Evolutionary conservation across 2,329 filamentous ascomycete species (phyloP).

Genomic region (Hymenoscyphus occultus): DNA sequence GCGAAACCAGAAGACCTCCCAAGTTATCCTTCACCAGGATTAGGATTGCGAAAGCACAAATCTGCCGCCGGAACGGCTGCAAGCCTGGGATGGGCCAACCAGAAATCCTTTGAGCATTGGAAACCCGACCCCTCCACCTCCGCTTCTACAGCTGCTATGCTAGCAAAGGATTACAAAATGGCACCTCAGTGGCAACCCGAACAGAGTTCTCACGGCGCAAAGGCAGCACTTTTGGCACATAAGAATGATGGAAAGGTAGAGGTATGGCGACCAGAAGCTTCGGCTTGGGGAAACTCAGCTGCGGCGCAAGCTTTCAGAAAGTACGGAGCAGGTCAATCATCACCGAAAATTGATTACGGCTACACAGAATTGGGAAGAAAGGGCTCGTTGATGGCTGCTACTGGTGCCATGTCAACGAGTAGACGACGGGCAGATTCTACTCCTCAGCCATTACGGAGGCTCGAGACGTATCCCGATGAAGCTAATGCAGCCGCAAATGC

Average conservation of each 20-base stretch:
- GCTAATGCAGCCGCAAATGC: slow-evolving; percentile 64
- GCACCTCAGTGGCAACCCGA: slow-evolving; percentile 58
- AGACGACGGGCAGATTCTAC: slow-evolving; percentile 61
- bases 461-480: slow-evolving; percentile 52
- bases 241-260: slow-evolving; percentile 50
- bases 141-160: slow-evolving; percentile 56
- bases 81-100: slow-evolving; percentile 68
- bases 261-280: slow-evolving; percentile 48
- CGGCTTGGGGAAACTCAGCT: slow-evolving; percentile 58
- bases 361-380: slow-evolving; percentile 52
- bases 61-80: slow-evolving; percentile 72
- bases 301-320: slow-evolving; percentile 65
- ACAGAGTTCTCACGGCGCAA: slow-evolving; percentile 63
- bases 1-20: slow-evolving; percentile 71
- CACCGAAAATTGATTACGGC: slow-evolving; percentile 45
- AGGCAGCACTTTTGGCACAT: slow-evolving; percentile 69
- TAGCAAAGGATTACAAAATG: slow-evolving; percentile 57
- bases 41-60: slow-evolving; percentile 45
- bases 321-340: slow-evolving; percentile 40
- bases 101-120: slow-evolving; percentile 63
- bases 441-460: slow-evolving; percentile 40
- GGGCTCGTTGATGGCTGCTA: slow-evolving; percentile 71
- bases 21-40: slow-evolving; percentile 66
- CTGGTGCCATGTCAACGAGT: slow-evolving; percentile 65
- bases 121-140: slow-evolving; percentile 60